Conservation (phyloP, 306 rosid species). For the Quercus ilex region DNA sequence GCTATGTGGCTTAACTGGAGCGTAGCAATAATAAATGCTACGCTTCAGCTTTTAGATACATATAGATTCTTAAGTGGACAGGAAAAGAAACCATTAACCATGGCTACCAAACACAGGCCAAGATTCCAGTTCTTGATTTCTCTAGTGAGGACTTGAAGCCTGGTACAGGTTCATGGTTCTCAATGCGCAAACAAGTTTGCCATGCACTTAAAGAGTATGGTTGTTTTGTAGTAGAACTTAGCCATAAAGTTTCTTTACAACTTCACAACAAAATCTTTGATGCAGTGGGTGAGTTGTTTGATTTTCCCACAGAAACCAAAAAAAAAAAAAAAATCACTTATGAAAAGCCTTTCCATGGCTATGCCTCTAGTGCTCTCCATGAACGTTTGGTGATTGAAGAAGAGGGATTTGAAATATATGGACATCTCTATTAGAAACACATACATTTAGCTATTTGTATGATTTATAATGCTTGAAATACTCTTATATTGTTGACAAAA, state of each 20-base stretch:
- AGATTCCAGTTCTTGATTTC: conserved; percentile 10
- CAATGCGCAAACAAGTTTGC: background rate
- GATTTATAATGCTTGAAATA: too few relatives aligned
- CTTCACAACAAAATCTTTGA: conserved; percentile 8
- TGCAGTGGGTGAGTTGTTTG: conserved; percentile 1
- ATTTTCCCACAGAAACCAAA: conserved; percentile 11
- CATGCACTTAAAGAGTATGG: background rate
- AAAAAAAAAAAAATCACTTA: background rate
- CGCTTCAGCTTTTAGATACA: too few relatives aligned
- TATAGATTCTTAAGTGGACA: too few relatives aligned
- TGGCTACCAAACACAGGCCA: background rate
- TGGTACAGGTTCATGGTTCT: background rate
- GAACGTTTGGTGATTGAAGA: conserved; percentile 18
- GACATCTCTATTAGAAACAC: too few relatives aligned
- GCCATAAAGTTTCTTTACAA: background rate
- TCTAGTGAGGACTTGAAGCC: background rate
- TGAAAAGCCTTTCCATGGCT: conserved; percentile 12
- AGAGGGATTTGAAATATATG: too few relatives aligned
- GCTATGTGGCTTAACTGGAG: too few relatives aligned
- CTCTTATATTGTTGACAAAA: too few relatives aligned
- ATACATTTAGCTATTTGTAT: too few relatives aligned
- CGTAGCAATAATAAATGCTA: too few relatives aligned
- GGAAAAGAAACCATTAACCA: too few relatives aligned
- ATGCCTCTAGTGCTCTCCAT: background rate
- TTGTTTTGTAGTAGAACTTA: too few relatives aligned